These are phyloP conservation scores for Salvia sclarea DNA, from an alignment of 305 asterid genomes.

Conservation along the genomic window DNA sequence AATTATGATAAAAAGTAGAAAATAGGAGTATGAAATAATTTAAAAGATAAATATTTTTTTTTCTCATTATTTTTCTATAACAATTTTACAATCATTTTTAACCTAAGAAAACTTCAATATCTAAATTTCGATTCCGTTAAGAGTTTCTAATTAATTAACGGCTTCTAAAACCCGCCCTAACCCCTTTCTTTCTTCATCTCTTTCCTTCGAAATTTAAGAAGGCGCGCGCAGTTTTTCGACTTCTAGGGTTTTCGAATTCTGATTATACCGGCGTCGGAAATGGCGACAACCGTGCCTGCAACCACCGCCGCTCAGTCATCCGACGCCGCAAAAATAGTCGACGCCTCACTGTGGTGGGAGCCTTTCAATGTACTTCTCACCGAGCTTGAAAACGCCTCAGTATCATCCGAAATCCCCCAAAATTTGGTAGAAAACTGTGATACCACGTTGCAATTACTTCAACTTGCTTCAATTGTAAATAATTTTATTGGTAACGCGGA, in stretches of 20 bases:
- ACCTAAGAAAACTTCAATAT: too few species aligned
- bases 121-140: too few species aligned
- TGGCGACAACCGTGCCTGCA: conserved; percentile 45
- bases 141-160: not conserved
- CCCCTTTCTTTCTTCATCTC: not conserved
- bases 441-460: not conserved
- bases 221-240: conserved; percentile 38
- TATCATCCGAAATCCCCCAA: conserved; percentile 55
- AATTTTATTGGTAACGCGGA: not conserved
- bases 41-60: too few species aligned
- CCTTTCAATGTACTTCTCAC: conserved; percentile 61
- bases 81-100: too few species aligned
- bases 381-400: conserved; percentile 67
- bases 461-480: conserved; percentile 7
- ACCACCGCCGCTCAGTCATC: conserved; percentile 36
- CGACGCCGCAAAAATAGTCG: conserved; percentile 41
- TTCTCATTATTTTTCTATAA: too few species aligned
- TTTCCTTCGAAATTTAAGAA: conserved; percentile 32
- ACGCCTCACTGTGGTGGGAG: conserved; percentile 93
- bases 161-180: conserved; percentile 28
- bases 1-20: too few species aligned
- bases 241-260: conserved; percentile 36
- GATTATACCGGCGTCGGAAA: conserved; percentile 32
- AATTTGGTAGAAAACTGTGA: conserved; percentile 47
- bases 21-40: too few species aligned